Evolutionary conservation across 306 rosid genomes (phyloP), one percentile per base, ranked within the genome.

Genomic region (Lathyrus aphaca): DNA sequence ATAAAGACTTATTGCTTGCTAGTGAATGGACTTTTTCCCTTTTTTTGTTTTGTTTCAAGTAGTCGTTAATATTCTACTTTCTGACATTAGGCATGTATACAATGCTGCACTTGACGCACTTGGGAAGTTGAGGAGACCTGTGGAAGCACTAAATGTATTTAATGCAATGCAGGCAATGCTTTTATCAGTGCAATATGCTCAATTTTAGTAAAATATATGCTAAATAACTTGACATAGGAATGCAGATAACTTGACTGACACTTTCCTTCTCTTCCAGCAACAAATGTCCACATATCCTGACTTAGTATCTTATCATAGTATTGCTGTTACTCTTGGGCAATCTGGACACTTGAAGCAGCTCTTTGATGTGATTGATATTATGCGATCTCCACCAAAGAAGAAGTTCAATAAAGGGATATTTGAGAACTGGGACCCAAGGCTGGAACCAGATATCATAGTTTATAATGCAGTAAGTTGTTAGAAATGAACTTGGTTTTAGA

Each of bases 241-340:
- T 66, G 62, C n/a, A 30, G 45, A 23, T 11, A 44, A 75, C 50
- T 67, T 78, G 10, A 51, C 82, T 76, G 29, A 74, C 77, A 23
- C 50, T 59, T 56, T 83, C 65, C 63, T 61, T 79, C 80, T 64
- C 19, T 84, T 83, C 54, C 98, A 94, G 98, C 87, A 85, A 93
- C 86, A 90, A 30, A 77, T 90, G 80, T 86, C 98, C 64, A 75
- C 98, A 2, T 93, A 93, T 78, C 98, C 98, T 63, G 96, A 93
- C 81, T 72, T 90, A 74, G 95, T 93, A 44, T 88, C 98, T 71
- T 93, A 93, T 84, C 98, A 78, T 78, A 85, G 91, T 74, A 82
- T 88, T 74, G 90, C 96, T 54, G 86, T 90, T 63, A 85, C 97
- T 66, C 98, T 94, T 80, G 98, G 98, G 74, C 96, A 88, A 94